These are phyloP conservation scores for Sporothrix luriei DNA, from an alignment of 2,329 filamentous ascomycete species.

Conservation along the genomic window DNA sequence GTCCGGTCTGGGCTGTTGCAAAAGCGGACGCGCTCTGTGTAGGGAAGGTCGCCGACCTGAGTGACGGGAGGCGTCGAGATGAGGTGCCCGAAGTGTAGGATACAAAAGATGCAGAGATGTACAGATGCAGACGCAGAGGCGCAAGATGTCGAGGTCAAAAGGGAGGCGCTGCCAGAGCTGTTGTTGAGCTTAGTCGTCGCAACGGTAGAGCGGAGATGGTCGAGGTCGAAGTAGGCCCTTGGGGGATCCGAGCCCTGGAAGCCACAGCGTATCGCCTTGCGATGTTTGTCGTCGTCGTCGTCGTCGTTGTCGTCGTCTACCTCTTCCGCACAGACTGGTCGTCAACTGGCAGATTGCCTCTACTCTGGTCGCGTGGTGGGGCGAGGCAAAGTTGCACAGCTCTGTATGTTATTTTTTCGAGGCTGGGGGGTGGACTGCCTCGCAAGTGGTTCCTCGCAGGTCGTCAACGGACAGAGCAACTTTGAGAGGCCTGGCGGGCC, in stretches of 20 bases:
- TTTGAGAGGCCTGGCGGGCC: conserved; percentile 15
- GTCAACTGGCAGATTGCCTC: no score
- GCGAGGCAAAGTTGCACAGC: conserved; percentile 15
- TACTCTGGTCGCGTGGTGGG: conserved; percentile 28
- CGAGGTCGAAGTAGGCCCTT: background rate
- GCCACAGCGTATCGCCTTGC: background rate
- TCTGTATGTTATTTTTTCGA: conserved; percentile 26
- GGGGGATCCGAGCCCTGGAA: background rate
- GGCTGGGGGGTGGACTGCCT: conserved; percentile 11
- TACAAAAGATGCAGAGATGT: background rate
- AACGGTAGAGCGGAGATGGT: conserved; percentile 20
- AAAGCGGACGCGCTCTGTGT: conserved; percentile 2
- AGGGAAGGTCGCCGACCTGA: conserved; percentile 31
- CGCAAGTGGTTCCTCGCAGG: background rate
- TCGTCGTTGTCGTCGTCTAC: background rate
- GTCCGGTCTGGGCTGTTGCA: conserved; percentile 3
- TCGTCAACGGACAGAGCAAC: conserved; percentile 17
- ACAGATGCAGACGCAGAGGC: background rate
- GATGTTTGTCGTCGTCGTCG: background rate
- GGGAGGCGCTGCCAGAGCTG: background rate
- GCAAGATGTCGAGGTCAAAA: background rate
- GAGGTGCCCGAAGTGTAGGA: conserved; percentile 25
- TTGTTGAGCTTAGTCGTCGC: background rate
- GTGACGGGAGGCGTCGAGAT: conserved; percentile 14
- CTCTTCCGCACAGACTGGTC: background rate